Conservation (phyloP, 148 eudicot genomes). For the Chenopodium berlandieri region DNA sequence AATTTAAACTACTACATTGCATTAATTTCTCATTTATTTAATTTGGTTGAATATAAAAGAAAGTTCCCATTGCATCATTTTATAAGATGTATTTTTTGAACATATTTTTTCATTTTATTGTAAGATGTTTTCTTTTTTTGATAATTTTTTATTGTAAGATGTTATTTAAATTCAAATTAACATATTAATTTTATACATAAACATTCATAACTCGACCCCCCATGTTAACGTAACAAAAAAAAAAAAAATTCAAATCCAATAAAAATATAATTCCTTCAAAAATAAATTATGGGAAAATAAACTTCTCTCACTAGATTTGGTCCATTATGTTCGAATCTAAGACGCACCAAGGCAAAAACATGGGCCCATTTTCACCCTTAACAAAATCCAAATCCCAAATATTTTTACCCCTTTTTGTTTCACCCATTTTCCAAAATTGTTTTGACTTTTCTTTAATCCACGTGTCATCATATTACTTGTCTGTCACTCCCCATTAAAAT, state of each 20-base stretch:
- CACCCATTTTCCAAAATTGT: not conserved
- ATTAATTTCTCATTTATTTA: too few species aligned
- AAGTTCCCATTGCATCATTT: too few species aligned
- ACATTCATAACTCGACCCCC: not conserved
- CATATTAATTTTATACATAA: too few species aligned
- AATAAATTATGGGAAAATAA: not conserved
- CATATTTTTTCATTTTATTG: too few species aligned
- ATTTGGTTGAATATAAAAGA: too few species aligned
- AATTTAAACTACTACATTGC: too few species aligned
- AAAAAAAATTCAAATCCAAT: not conserved
- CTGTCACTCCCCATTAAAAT: constrained; percentile 6
- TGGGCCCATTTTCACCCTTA: constrained; percentile 10
- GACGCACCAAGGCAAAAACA: constrained; percentile 20
- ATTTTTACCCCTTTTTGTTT: not conserved
- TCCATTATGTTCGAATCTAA: constrained; percentile 25
- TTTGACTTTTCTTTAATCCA: constrained; percentile 14
- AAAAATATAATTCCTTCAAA: too few species aligned
- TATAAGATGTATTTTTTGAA: too few species aligned
- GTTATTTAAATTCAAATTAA: too few species aligned
- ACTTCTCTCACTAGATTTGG: constrained; percentile 1
- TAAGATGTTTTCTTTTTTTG: too few species aligned
- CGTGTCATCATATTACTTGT: constrained; percentile 19
- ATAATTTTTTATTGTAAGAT: too few species aligned
- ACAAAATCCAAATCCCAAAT: not conserved
- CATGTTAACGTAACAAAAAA: too few species aligned